Evolutionary conservation across 2,329 filamentous ascomycete genomes (phyloP).

Genomic region (Lachnellula arida): DNA sequence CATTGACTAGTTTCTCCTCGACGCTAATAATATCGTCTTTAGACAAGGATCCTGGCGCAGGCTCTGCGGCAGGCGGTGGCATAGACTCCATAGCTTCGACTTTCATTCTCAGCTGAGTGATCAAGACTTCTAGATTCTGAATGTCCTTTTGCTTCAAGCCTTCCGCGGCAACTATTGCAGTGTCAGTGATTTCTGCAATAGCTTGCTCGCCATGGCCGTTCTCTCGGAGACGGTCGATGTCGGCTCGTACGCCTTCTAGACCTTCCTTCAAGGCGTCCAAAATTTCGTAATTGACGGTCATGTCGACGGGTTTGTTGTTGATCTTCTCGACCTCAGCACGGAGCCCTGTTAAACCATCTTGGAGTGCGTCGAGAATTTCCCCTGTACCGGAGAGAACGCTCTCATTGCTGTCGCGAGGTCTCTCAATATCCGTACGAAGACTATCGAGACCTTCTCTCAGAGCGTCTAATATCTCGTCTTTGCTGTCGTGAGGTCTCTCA

Average conservation of each 20-base stretch:
- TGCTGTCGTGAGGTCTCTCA: constrained; percentile 39
- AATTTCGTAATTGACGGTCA: constrained; percentile 84
- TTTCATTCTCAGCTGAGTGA: constrained; percentile 78
- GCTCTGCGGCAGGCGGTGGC: constrained; percentile 40
- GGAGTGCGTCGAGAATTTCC: constrained; percentile 83
- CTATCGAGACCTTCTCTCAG: constrained; percentile 68
- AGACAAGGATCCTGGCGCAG: constrained; percentile 38
- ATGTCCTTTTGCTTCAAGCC: constrained; percentile 66
- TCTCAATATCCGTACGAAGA: constrained; percentile 69
- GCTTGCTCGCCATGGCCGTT: constrained; percentile 42
- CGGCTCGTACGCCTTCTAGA: constrained; percentile 66
- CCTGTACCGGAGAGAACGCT: constrained; percentile 57
- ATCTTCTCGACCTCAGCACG: constrained; percentile 73
- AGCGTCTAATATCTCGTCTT: constrained; percentile 60
- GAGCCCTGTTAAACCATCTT: constrained; percentile 78
- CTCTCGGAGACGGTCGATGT: constrained; percentile 75
- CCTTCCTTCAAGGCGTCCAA: constrained; percentile 83
- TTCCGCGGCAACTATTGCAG: constrained; percentile 46
- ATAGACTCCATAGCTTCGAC: constrained; percentile 69
- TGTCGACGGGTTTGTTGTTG: constrained; percentile 72
- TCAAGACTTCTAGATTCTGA: constrained; percentile 77
- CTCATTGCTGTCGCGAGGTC: constrained; percentile 34
- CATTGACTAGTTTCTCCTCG: constrained; percentile 47
- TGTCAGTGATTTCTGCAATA: constrained; percentile 47
- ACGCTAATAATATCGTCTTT: constrained; percentile 52